Evolutionary conservation across 2,329 filamentous ascomycete species (phyloP), one percentile per base, ranked within the genome.

Genomic region (Nigrospora osmanthi): DNA sequence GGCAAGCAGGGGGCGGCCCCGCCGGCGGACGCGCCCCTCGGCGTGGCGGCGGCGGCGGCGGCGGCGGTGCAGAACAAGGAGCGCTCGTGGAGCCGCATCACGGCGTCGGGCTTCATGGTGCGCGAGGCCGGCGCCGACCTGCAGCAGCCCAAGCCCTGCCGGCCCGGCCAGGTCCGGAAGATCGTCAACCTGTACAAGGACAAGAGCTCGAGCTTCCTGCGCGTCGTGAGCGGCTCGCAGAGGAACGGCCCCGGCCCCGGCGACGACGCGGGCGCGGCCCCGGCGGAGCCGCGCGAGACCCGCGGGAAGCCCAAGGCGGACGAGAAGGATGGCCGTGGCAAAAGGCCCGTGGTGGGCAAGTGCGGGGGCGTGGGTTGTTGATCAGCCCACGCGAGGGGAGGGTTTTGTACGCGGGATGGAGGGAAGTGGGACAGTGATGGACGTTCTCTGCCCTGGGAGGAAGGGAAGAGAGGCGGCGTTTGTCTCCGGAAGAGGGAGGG

Each of bases 131-230:
- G 35, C 13, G 44, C 58, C 37, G 57, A 56, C 16, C 52, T 62
- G 17, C 50, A 49, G 11, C 52, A 59, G 32, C 60, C 60, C 31
- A 56, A 50, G 32, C 59, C 60, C 2, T 46, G 50, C 34, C 53
- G 59, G 11, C 60, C 60, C 2, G 55, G 54, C 11, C 58, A 60
- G 49, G 57, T 58, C 16, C 54, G 52, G 43, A 61, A 58, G 43
- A 49, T 63, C 42, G 54, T 61, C 14, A 59, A 59, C 36, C 54
- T 61, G 54, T 62, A 61, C 44, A 59, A 53, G 39, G 59, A 61
- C 13, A 62, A 59, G 47, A 49, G 47, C 19, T 33, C 40, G 7
- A 49, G 47, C 19, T 16, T 49, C 11, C 28, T 49, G 15, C 28
- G 47, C 4, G 38, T 49, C 13, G 47, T 35, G 14, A 46, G 37